phyloP scores from a whole-genome alignment of 768 basidiomycete species.

The Lyophyllum semitale region DNA sequence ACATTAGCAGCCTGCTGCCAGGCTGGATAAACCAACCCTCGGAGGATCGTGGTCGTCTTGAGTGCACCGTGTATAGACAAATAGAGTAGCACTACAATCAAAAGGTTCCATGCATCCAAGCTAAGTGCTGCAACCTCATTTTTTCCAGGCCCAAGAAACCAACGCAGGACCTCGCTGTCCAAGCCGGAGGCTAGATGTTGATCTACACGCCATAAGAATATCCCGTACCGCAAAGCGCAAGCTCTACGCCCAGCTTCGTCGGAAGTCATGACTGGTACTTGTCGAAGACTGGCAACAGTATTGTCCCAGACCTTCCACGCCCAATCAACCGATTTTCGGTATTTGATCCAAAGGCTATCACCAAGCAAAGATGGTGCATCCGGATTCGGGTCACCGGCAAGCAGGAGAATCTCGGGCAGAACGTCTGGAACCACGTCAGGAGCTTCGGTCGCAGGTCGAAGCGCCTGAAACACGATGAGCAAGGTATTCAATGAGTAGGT shows the following conservation, averaged over 20 bases:
- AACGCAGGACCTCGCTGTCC: constrained; percentile 67
- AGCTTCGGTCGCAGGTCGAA: constrained; percentile 44
- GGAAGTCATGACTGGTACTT: constrained; percentile 57
- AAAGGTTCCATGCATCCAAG: constrained; percentile 66
- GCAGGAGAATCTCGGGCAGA: constrained; percentile 65
- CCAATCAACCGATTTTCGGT: constrained; percentile 72
- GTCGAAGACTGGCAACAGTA: constrained; percentile 71
- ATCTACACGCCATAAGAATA: constrained; percentile 73
- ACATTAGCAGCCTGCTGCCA: constrained; percentile 62
- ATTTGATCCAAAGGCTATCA: constrained; percentile 81
- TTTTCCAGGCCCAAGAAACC: constrained; percentile 72
- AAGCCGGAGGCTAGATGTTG: constrained; percentile 76
- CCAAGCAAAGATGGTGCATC: constrained; percentile 73
- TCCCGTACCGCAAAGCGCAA: constrained; percentile 66
- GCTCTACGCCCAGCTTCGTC: constrained; percentile 47
- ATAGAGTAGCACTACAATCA: constrained; percentile 62
- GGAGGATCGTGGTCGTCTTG: constrained; percentile 69
- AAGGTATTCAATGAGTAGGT: not conserved
- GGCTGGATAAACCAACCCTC: constrained; percentile 76
- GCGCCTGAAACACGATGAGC: constrained; percentile 34
- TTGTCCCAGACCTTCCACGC: constrained; percentile 87
- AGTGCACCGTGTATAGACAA: constrained; percentile 69
- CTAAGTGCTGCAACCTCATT: constrained; percentile 61
- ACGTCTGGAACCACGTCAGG: constrained; percentile 45
- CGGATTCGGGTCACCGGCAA: constrained; percentile 57